Evolutionary conservation across 345 rosid genomes (phyloP), one percentile per base, ranked within the genome.

Genomic region (Raphanus raphanistrum): DNA sequence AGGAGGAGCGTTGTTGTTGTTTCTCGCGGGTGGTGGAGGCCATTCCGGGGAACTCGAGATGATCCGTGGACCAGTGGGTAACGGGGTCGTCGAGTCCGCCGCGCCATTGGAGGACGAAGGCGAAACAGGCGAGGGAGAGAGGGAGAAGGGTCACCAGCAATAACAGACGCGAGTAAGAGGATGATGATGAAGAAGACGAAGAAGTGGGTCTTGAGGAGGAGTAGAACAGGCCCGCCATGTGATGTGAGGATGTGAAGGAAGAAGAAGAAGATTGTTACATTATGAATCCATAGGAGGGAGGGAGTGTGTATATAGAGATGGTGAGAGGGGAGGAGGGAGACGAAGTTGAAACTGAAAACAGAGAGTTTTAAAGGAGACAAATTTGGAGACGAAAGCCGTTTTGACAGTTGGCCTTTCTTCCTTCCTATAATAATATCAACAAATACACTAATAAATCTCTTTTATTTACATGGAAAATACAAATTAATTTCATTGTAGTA

Each of bases 51-150:
- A 92, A 90, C 65, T 78, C 79, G 45, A 63, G 86, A 74, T 65
- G 78, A 72, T 88, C 75, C 57, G 2, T 27, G 7, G 80, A 76
- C 80, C 76, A 80, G 17, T 59, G 76, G 16, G 86, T 27, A 55
- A 83, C 50, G 13, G 93, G 86, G 82, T 88, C 89, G 21, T 84
- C 66, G 48, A 84, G 60, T 0, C 87, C 97, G 6, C 90, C 93
- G 0, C 89, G 87, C 93, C 93, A 91, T 85, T 89, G 97, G 10
- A 89, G 88, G 63, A 88, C 11, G 17, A 89, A 91, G n/a, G 93
- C 90, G 55, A 91, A 83, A 45, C 71, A 86, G 2, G 92, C 90
- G 11, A 91, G 86, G 25, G 90, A 74, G 5, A 88, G 77, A 5
- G 92, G 90, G 11, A 89, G 86, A 21, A 90, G 70, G 73, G 92